Evolutionary conservation across 768 basidiomycete genomes (phyloP).

Genomic region (Leccinum subgranulosum): DNA sequence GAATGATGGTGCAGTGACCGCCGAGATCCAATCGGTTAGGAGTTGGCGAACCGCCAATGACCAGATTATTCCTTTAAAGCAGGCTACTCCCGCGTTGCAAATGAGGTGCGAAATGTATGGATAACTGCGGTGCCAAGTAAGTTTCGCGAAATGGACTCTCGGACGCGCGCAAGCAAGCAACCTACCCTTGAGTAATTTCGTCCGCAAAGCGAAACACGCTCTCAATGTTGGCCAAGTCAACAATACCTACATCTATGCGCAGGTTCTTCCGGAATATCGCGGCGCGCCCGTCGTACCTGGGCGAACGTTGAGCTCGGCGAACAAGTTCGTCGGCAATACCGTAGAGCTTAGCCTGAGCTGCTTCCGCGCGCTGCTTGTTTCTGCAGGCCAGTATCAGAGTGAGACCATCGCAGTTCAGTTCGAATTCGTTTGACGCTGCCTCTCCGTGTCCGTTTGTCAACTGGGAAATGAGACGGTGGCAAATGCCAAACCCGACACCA

Average conservation of each 20-base stretch:
- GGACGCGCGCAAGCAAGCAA: conserved; percentile 1
- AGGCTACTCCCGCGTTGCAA: conserved; percentile 73
- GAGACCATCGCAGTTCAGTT: conserved; percentile 46
- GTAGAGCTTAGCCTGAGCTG: conserved; percentile 54
- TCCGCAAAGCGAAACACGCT: conserved; percentile 64
- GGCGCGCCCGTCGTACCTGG: conserved; percentile 50
- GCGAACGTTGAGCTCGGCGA: conserved; percentile 29
- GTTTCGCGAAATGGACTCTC: neutral
- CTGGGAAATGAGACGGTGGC: conserved; percentile 71
- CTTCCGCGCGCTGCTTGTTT: conserved; percentile 58
- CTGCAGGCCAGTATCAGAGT: conserved; percentile 83
- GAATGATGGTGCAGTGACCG: conserved; percentile 53
- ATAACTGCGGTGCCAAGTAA: conserved; percentile 44
- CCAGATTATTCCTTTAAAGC: conserved; percentile 56
- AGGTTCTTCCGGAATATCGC: conserved; percentile 57
- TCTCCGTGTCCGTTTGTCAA: conserved; percentile 49
- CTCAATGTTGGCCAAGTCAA: conserved; percentile 61
- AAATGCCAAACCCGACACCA: conserved; percentile 82
- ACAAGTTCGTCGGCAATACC: conserved; percentile 54
- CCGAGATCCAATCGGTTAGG: conserved; percentile 39
- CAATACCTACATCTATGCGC: conserved; percentile 52
- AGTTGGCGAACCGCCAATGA: conserved; percentile 44
- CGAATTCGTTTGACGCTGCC: conserved; percentile 12
- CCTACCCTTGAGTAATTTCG: conserved; percentile 52
- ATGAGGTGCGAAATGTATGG: conserved; percentile 79